Conservation (phyloP, 2,329 filamentous ascomycete species). For the Cephalotrichum gorgonifer region DNA sequence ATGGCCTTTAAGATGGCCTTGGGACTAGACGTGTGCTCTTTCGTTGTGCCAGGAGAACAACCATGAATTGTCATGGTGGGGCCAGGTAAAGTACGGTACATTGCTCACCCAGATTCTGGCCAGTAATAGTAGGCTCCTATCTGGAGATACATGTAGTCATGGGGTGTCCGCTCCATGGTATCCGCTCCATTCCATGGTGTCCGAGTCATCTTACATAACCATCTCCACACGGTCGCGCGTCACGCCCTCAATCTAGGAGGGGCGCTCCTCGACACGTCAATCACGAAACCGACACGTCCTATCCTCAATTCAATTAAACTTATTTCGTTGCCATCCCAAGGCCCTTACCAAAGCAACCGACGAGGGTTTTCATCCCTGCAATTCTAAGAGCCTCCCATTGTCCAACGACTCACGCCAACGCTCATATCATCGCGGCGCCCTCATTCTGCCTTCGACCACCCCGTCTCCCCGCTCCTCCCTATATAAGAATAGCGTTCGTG, state of each 20-base stretch:
- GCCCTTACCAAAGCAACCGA: not conserved
- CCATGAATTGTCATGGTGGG: too few relatives aligned
- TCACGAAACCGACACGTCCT: constrained; percentile 33
- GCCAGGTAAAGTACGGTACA: too few relatives aligned
- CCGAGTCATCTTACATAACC: not conserved
- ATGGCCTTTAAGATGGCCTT: too few relatives aligned
- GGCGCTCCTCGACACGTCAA: constrained; percentile 3
- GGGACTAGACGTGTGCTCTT: too few relatives aligned
- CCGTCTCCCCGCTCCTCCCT: not conserved
- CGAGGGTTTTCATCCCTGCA: constrained; percentile 5
- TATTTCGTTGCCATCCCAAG: not conserved
- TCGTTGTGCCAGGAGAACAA: too few relatives aligned
- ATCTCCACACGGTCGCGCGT: constrained; percentile 4
- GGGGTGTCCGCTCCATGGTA: too few relatives aligned
- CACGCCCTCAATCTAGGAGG: constrained; percentile 3
- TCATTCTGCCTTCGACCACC: not conserved
- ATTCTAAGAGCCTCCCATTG: not conserved
- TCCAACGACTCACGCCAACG: not conserved
- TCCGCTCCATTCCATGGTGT: too few relatives aligned
- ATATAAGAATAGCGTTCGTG: not conserved
- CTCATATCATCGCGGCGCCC: not conserved
- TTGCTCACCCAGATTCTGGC: too few relatives aligned
- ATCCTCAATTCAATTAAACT: constrained; percentile 12
- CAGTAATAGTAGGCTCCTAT: too few relatives aligned
- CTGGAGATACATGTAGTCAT: too few relatives aligned